Conservation (phyloP, 257 asterid species). For the Capsicum baccatum region DNA sequence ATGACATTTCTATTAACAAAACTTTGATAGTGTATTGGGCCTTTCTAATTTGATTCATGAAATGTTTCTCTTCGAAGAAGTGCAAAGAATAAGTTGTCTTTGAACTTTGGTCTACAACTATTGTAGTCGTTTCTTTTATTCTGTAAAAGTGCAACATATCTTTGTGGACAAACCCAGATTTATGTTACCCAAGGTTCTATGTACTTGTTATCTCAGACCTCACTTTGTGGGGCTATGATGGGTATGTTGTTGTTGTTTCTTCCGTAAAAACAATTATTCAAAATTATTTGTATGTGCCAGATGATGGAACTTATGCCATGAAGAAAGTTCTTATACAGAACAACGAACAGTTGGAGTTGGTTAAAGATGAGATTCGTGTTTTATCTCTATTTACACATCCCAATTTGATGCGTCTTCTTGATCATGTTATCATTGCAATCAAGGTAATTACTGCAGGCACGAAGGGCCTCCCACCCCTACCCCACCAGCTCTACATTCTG, state of each 20-base stretch:
- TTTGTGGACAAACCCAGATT: no score
- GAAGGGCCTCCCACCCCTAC: neutral
- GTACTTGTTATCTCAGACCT: no score
- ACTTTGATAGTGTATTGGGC: neutral
- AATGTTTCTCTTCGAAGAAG: neutral
- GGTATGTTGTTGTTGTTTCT: no score
- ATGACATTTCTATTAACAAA: neutral
- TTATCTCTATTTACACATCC: conserved; percentile 89
- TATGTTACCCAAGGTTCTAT: no score
- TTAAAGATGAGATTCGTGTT: conserved; percentile 89
- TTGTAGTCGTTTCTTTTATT: neutral
- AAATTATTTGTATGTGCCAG: conserved; percentile 46
- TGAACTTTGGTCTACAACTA: conserved; percentile 13
- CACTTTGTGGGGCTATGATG: no score
- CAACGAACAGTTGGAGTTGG: conserved; percentile 84
- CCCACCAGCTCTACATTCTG: neutral
- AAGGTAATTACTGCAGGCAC: conserved; percentile 59
- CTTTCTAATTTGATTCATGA: neutral
- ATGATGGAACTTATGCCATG: conserved; percentile 98
- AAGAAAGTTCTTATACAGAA: conserved; percentile 95
- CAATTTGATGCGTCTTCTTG: conserved; percentile 96
- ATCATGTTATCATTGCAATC: conserved; percentile 93
- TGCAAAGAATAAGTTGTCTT: conserved; percentile 19
- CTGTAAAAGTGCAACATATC: neutral
- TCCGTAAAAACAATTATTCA: neutral